Evolutionary conservation across 2,329 filamentous ascomycete genomes (phyloP).

Genomic region (Neonectria ditissima): DNA sequence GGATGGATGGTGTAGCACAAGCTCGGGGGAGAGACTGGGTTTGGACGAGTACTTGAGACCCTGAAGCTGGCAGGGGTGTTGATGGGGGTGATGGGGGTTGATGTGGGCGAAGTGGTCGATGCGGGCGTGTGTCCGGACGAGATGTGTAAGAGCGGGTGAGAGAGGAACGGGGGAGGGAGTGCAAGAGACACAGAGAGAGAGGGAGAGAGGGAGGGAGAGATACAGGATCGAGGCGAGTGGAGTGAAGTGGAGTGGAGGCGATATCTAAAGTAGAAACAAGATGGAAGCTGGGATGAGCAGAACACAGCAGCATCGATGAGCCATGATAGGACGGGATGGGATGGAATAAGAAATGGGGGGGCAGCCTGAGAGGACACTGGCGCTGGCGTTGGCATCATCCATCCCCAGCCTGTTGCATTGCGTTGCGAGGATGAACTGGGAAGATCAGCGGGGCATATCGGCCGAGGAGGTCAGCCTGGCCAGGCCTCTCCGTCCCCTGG

Average conservation of each 20-base stretch:
- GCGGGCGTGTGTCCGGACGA: constrained; percentile 20
- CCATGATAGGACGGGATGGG: constrained; percentile 22
- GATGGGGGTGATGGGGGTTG: constrained; percentile 34
- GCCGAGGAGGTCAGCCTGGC: constrained; percentile 41
- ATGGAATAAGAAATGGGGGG: constrained; percentile 21
- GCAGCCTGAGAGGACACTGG: constrained; percentile 2
- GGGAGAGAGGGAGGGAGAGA: neutral
- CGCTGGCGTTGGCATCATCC: constrained; percentile 42
- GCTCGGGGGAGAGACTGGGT: constrained; percentile 35
- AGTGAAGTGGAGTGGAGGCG: constrained; percentile 22
- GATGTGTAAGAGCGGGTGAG: constrained; percentile 17
- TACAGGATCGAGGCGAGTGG: constrained; percentile 11
- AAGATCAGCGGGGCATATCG: constrained; percentile 46
- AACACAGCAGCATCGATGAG: neutral
- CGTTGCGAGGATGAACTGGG: constrained; percentile 33
- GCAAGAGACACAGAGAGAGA: constrained; percentile 9
- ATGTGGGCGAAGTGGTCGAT: constrained; percentile 12
- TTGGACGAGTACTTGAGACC: constrained; percentile 42
- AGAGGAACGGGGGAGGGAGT: constrained; percentile 19
- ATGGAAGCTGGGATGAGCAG: constrained; percentile 16
- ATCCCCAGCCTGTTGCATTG: constrained; percentile 34
- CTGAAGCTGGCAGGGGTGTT: constrained; percentile 40
- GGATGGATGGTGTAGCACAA: constrained; percentile 31
- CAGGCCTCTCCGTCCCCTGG: constrained; percentile 28
- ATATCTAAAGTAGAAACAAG: constrained; percentile 25